These are phyloP conservation scores for Rhodotorula babjevae DNA, from an alignment of 768 basidiomycete genomes.

Conservation along the genomic window DNA sequence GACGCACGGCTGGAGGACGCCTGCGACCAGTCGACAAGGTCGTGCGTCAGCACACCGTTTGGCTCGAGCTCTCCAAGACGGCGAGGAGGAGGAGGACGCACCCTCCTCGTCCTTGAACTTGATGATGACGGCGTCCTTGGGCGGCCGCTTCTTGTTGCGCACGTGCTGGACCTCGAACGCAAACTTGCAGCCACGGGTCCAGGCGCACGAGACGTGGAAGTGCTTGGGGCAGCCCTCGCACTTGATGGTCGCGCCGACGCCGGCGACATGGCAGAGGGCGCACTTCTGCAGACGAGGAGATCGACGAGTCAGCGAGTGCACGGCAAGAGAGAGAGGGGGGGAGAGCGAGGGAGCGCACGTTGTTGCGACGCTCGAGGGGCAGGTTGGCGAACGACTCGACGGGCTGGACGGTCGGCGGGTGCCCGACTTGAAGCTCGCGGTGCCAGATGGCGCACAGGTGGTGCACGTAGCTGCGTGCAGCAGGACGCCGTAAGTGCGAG, in stretches of 20 bases:
- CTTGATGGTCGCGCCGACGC: constrained; percentile 69
- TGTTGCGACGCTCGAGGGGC: constrained; percentile 42
- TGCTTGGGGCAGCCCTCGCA: constrained; percentile 76
- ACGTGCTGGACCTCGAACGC: constrained; percentile 89
- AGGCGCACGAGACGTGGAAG: constrained; percentile 87
- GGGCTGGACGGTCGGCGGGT: constrained; percentile 65
- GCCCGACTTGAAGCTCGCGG: constrained; percentile 76
- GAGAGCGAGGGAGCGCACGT: not conserved
- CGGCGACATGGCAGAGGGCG: constrained; percentile 62
- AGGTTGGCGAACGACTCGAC: constrained; percentile 81
- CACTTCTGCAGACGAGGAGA: constrained; percentile 63
- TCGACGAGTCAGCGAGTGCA: too few species aligned
- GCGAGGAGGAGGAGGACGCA: constrained; percentile 4
- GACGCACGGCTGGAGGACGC: constrained; percentile 70
- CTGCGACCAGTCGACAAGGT: too few species aligned
- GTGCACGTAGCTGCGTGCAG: constrained; percentile 54
- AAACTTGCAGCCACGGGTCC: constrained; percentile 74
- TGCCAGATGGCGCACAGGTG: constrained; percentile 82
- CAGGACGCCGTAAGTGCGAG: too few species aligned
- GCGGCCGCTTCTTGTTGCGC: constrained; percentile 44
- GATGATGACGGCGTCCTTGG: constrained; percentile 17
- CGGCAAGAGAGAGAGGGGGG: not conserved
- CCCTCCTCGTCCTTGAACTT: constrained; percentile 32
- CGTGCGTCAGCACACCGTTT: not conserved
- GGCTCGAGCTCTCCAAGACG: not conserved